phyloP scores from a whole-genome alignment of 805 yeast genomes.

The Schizosaccharomyces osmophilus region DNA sequence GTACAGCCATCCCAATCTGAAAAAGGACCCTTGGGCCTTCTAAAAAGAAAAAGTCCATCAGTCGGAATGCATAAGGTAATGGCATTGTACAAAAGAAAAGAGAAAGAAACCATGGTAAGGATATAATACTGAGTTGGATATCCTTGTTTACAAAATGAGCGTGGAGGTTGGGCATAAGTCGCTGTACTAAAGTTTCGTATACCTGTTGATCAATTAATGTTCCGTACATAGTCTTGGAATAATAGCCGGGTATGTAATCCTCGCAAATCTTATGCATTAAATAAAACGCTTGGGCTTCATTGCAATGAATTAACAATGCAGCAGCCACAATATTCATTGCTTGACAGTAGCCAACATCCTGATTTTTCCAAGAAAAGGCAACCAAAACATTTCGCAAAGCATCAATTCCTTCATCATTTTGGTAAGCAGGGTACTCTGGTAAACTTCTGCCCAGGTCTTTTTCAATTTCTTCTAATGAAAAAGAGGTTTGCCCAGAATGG shows the following conservation, averaged over 20 bases:
- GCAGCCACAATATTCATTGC: constrained; percentile 73
- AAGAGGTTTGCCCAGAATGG: constrained; percentile 37
- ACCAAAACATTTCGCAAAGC: constrained; percentile 69
- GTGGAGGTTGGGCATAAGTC: constrained; percentile 72
- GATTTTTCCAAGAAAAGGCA: constrained; percentile 91
- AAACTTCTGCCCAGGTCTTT: constrained; percentile 82
- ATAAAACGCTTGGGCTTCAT: constrained; percentile 97
- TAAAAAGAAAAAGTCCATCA: constrained; percentile 68
- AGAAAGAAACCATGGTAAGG: constrained; percentile 89
- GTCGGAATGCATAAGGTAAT: constrained; percentile 69
- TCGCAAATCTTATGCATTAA: constrained; percentile 64
- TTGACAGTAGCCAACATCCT: constrained; percentile 93
- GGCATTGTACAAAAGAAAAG: constrained; percentile 86
- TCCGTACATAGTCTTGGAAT: constrained; percentile 94
- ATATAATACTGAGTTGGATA: constrained; percentile 81
- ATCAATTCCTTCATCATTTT: constrained; percentile 58
- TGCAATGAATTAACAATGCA: constrained; percentile 35
- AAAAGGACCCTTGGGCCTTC: constrained; percentile 77
- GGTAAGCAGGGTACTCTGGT: constrained; percentile 92
- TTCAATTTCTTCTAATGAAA: constrained; percentile 88
- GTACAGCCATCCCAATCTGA: constrained; percentile 80
- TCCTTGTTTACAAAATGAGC: constrained; percentile 55
- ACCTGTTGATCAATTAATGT: constrained; percentile 83
- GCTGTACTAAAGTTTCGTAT: constrained; percentile 68
- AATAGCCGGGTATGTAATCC: constrained; percentile 75